Percentiles rank a stretch among this genome's conserved stretches.
Conservation (phyloP, 768 basidiomycete genomes). For the Paxillus ammoniavirescens region DNA sequence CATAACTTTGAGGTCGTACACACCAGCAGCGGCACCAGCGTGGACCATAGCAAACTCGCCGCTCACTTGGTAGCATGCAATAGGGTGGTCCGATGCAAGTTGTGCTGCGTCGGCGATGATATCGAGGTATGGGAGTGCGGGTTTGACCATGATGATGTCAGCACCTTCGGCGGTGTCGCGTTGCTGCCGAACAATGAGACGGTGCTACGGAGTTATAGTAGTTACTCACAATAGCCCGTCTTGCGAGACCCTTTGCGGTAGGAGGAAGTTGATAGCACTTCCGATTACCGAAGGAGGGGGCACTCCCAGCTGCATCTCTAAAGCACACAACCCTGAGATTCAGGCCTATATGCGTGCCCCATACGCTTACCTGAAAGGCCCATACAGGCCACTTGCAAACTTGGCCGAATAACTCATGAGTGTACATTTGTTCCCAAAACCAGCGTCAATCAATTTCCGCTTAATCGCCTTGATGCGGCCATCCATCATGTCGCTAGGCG, state of each 20-base stretch:
- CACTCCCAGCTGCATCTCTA: conserved; percentile 97
- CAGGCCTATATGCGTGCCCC: neutral
- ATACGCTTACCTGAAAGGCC: conserved; percentile 80
- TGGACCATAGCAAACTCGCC: conserved; percentile 98
- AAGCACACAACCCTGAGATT: neutral
- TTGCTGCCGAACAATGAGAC: conserved; percentile 46
- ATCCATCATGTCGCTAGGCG: conserved; percentile 99
- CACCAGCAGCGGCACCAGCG: conserved; percentile 89
- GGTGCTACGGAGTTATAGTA: neutral
- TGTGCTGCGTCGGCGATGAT: conserved; percentile 86
- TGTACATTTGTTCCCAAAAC: conserved; percentile 83
- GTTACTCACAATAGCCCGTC: conserved; percentile 84
- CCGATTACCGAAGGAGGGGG: conserved; percentile 90
- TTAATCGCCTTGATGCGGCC: conserved; percentile 92
- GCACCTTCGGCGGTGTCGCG: conserved; percentile 91
- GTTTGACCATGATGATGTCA: conserved; percentile 99
- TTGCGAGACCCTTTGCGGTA: conserved; percentile 81
- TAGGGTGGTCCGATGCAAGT: conserved; percentile 80
- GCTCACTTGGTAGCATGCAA: conserved; percentile 97
- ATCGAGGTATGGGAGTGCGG: conserved; percentile 93
- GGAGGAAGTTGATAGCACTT: conserved; percentile 99
- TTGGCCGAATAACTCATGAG: conserved; percentile 98
- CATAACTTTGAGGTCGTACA: conserved; percentile 91
- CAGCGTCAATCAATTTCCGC: conserved; percentile 74
- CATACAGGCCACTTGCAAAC: conserved; percentile 93